A percentile compares a stretch with the other conserved stretches of the same genome.
phyloP scores from a whole-genome alignment of 169 alveolate genomes.

The Cryptosporidium viatorum region DNA sequence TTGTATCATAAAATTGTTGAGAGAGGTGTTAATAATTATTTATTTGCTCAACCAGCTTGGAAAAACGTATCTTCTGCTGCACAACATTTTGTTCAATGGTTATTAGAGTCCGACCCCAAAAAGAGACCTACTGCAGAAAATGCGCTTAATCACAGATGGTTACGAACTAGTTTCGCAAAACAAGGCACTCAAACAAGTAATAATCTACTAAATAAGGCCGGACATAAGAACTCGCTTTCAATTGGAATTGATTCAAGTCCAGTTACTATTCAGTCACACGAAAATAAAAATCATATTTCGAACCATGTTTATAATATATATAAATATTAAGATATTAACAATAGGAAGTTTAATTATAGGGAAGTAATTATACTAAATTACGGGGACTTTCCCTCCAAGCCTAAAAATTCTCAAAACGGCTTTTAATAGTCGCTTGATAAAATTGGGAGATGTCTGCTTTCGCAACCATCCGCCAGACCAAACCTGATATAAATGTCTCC shows the following conservation, averaged over 20 bases:
- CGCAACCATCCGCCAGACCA: constrained; percentile 72
- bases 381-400: constrained; percentile 61
- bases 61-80: constrained; percentile 37
- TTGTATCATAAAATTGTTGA: constrained; percentile 80
- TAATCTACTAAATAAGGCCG: not conserved
- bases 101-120: constrained; percentile 77
- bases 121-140: constrained; percentile 79
- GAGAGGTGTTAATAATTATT: constrained; percentile 73
- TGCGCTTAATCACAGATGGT: constrained; percentile 77
- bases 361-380: not conserved
- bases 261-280: not conserved
- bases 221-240: not conserved
- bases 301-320: constrained; percentile 7
- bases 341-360: constrained; percentile 30
- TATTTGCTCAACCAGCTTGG: constrained; percentile 70
- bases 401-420: constrained; percentile 31
- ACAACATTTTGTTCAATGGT: constrained; percentile 77
- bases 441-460: constrained; percentile 55
- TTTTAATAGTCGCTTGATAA: constrained; percentile 31
- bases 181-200: not conserved
- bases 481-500: constrained; percentile 51
- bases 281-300: constrained; percentile 22
- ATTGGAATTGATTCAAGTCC: not conserved
- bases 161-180: not conserved
- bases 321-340: not conserved